These are phyloP conservation scores for Colletotrichum liaoningense DNA, from an alignment of 2,329 filamentous ascomycete species.

Conservation along the genomic window DNA sequence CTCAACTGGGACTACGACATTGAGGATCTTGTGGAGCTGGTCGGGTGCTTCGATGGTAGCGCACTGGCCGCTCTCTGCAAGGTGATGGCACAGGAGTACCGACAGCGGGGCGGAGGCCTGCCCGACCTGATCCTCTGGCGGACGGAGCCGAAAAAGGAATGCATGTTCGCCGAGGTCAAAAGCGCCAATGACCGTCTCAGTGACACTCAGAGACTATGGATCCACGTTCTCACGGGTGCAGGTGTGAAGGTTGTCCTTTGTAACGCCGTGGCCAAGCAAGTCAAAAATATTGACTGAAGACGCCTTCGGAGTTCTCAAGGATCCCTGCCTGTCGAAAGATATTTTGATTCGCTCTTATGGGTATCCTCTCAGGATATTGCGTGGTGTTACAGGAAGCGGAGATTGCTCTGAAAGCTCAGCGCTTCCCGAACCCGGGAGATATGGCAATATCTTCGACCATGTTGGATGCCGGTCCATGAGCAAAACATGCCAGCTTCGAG, in stretches of 20 bases:
- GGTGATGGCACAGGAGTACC: slow-evolving; percentile 95
- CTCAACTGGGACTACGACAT: slow-evolving; percentile 90
- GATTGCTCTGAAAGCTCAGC: slow-evolving; percentile 20
- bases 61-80: slow-evolving; percentile 89
- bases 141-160: slow-evolving; percentile 54
- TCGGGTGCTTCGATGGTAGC: slow-evolving; percentile 80
- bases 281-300: slow-evolving; percentile 54
- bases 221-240: slow-evolving; percentile 88
- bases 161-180: slow-evolving; percentile 85
- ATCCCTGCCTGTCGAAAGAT: not conserved
- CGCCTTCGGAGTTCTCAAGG: not conserved
- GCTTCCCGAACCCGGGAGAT: slow-evolving; percentile 4
- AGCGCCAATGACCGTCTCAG: slow-evolving; percentile 92
- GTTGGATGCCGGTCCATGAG: not conserved
- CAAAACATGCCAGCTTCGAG: not conserved
- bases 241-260: slow-evolving; percentile 89
- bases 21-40: slow-evolving; percentile 83
- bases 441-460: not conserved
- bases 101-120: slow-evolving; percentile 85
- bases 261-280: slow-evolving; percentile 68
- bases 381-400: slow-evolving; percentile 22
- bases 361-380: not conserved
- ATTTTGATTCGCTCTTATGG: not conserved
- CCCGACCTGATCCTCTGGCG: slow-evolving; percentile 95
- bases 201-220: slow-evolving; percentile 97